Conservation (phyloP, 495 filamentous ascomycete species). For the Xylaria curta region DNA sequence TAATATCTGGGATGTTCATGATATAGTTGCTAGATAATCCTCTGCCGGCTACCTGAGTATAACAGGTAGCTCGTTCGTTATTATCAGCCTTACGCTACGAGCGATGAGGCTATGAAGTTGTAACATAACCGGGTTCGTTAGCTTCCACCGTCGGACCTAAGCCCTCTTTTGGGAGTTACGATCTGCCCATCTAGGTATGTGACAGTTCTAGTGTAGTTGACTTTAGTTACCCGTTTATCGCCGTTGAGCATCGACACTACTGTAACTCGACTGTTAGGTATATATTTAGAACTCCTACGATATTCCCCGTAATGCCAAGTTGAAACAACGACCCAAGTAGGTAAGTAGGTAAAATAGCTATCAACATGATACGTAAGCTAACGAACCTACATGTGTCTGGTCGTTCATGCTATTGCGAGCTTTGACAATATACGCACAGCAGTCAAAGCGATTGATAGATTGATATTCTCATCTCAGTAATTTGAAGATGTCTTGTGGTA, state of each 20-base stretch:
- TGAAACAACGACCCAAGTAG: not conserved
- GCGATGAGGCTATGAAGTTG: not conserved
- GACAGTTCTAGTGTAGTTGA: not conserved
- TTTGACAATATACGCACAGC: not conserved
- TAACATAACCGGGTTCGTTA: no score
- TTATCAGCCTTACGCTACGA: slow-evolving; percentile 12
- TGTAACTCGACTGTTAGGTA: not conserved
- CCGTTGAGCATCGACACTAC: not conserved
- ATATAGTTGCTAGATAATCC: not conserved
- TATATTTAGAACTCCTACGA: not conserved
- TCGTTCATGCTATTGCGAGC: not conserved
- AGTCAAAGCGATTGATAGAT: not conserved
- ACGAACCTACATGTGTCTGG: not conserved
- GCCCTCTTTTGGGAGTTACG: not conserved
- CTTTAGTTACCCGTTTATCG: not conserved
- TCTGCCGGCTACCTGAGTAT: not conserved
- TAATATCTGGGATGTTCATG: not conserved
- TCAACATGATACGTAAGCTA: not conserved
- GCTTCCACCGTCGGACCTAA: not conserved
- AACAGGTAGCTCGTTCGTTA: not conserved
- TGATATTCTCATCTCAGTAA: not conserved
- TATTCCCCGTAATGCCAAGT: not conserved
- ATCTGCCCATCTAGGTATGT: not conserved
- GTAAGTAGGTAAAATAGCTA: not conserved
- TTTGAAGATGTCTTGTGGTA: not conserved